Base-by-base conservation (phyloP, 306 rosid species). In the Alnus glutinosa region DNA sequence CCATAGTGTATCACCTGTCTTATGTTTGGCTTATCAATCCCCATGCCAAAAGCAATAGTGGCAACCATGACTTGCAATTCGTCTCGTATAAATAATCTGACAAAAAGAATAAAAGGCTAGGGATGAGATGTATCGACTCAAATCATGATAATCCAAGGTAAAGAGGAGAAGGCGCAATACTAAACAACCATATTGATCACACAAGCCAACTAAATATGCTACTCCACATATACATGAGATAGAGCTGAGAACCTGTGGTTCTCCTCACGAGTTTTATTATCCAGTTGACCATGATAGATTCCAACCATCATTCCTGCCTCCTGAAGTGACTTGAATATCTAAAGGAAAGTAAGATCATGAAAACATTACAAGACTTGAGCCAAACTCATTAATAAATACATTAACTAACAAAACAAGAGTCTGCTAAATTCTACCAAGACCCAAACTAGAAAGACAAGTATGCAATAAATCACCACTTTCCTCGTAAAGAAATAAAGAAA, bases 1-100 rank as follows among this genome's bases (percentile, higher is more conserved):
- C 98, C 98, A 82, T 89, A 92, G 79, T 94, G 98, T 80, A 94
- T 94, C 81, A 94, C 98, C 82, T 89, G 89, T 81, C 98, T 88
- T 84, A 94, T 85, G 79, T 92, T 89, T 63, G 98, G 98, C 86
- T 94, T 94, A 86, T 94, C 98, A 78, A 94, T 94, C 69, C 98
- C 98, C 97, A 94, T 94, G 62, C 98, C 98, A 89, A 94, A 94
- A 79, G 98, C 97, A 75, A 94, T 73, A 59, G 98, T 94, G 36
- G 98, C 98, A 81, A 94, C 97, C 98, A 94, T 94, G 77, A 94
- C 81, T 77, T 88, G 88, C 57, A 89, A 70, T 87, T 92, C 97
- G 74, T 94, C 98, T 79, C 90, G 88, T 59, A 92, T 88, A 83
- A 94, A 94, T 79, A 90, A 83, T 84, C 98, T 92, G 89, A 79